Conservation (phyloP, 2,329 filamentous ascomycete genomes). For the Lecanosticta acicola region DNA sequence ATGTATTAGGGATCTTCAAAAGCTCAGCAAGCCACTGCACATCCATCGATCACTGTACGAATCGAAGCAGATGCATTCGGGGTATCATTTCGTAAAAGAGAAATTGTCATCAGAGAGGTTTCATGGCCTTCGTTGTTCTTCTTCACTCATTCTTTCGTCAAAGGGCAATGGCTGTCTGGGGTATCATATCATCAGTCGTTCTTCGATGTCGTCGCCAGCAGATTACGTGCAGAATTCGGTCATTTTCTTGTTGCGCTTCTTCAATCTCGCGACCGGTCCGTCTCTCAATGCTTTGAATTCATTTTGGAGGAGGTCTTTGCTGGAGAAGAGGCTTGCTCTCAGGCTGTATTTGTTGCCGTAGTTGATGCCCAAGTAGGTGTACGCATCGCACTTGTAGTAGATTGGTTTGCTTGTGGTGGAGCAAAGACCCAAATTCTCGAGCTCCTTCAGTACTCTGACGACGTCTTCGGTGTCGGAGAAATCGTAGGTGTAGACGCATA, state of each 20-base stretch:
- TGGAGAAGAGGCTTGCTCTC: conserved; percentile 41
- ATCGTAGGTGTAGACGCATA: conserved; percentile 74
- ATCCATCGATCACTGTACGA: too few species aligned
- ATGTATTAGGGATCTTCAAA: too few species aligned
- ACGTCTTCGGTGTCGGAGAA: conserved; percentile 66
- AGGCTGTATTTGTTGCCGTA: conserved; percentile 38
- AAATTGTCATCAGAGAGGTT: too few species aligned
- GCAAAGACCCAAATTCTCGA: conserved; percentile 58
- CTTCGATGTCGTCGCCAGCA: conserved; percentile 8
- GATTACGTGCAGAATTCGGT: conserved; percentile 8
- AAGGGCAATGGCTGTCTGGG: too few species aligned
- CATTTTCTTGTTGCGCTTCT: conserved; percentile 9
- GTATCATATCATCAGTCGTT: conserved; percentile 7
- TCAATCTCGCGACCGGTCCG: conserved; percentile 17
- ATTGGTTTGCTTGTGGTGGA: conserved; percentile 45
- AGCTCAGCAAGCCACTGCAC: too few species aligned
- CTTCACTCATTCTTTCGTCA: too few species aligned
- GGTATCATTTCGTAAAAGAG: too few species aligned
- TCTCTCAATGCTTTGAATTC: conserved; percentile 15
- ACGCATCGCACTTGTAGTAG: conserved; percentile 72
- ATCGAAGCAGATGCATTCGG: too few species aligned
- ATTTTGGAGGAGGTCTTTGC: conserved; percentile 29
- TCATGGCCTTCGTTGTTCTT: too few species aligned
- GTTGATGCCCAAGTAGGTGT: conserved; percentile 40
- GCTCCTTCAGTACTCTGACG: conserved; percentile 56